Conservation (phyloP, 257 asterid species). For the Capsicum rhomboideum region DNA sequence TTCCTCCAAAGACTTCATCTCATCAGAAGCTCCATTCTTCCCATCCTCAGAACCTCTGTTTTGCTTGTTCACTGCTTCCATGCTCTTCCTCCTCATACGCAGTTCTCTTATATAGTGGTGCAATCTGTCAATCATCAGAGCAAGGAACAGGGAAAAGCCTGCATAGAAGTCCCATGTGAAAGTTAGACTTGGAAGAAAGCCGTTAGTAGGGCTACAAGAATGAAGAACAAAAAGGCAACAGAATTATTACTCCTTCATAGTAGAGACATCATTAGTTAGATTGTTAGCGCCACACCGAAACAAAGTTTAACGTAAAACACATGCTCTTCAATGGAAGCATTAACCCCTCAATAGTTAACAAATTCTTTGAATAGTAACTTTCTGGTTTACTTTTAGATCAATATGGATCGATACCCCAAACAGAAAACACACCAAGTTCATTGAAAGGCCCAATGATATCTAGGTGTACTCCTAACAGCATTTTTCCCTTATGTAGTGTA, state of each 20-base stretch:
- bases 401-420: not conserved
- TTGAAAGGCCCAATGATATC: constrained; percentile 22
- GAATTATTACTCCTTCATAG: not conserved
- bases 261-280: not conserved
- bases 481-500: not conserved
- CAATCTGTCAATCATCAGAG: constrained; percentile 68
- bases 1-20: constrained; percentile 46
- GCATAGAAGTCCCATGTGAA: constrained; percentile 6
- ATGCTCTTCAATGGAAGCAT: not conserved
- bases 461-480: constrained; percentile 43
- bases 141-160: constrained; percentile 79
- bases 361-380: not conserved
- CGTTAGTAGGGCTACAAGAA: not conserved
- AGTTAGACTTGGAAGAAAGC: not conserved
- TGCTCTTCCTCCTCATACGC: constrained; percentile 53
- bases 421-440: not conserved
- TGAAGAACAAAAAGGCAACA: not conserved
- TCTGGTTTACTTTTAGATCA: not conserved
- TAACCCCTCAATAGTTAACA: not conserved
- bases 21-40: constrained; percentile 30
- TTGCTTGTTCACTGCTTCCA: constrained; percentile 67
- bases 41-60: constrained; percentile 46
- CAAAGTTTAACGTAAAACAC: not conserved
- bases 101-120: constrained; percentile 83
- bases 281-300: not conserved